A percentile compares a stretch with the other conserved stretches of the same genome.
phyloP scores from a whole-genome alignment of 2,329 filamentous ascomycete species.

The Penicillium sp. region DNA sequence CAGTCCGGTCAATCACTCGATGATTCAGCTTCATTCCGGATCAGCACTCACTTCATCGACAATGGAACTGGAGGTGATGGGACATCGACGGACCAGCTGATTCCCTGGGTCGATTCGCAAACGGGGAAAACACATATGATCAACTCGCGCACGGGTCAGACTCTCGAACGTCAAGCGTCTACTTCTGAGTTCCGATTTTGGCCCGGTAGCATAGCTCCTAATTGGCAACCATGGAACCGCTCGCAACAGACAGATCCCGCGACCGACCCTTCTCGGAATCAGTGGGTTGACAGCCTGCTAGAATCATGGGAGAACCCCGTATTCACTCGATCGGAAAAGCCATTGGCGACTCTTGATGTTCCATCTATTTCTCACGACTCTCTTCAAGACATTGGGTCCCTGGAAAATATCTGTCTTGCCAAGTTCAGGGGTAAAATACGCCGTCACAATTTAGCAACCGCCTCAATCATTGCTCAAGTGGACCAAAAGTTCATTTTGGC shows the following conservation, averaged over 20 bases:
- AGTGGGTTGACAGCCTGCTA: conserved; percentile 60
- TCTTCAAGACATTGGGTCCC: conserved; percentile 20
- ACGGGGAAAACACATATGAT: conserved; percentile 42
- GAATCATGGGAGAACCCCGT: conserved; percentile 70
- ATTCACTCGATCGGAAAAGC: conserved; percentile 54
- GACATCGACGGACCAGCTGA: conserved; percentile 16
- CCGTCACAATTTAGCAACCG: conserved; percentile 55
- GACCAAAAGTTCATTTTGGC: conserved; percentile 84
- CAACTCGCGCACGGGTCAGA: conserved; percentile 36
- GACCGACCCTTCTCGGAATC: conserved; percentile 10
- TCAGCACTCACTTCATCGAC: neutral
- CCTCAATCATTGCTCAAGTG: conserved; percentile 72
- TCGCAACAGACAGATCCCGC: conserved; percentile 13
- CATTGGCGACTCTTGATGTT: conserved; percentile 39
- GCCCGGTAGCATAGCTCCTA: conserved; percentile 15
- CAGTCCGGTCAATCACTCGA: neutral
- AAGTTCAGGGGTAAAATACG: conserved; percentile 50
- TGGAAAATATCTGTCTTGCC: conserved; percentile 24
- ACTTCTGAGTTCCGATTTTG: conserved; percentile 11
- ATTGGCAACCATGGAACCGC: conserved; percentile 2
- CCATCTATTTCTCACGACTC: conserved; percentile 21
- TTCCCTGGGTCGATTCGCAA: conserved; percentile 58
- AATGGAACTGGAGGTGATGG: neutral
- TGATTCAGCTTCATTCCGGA: neutral
- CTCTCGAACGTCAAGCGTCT: conserved; percentile 14